A percentile compares a stretch with the other conserved stretches of the same genome.
These are phyloP conservation scores for Diaporthe helianthi DNA, from an alignment of 2,329 filamentous ascomycete species.

Conservation along the genomic window DNA sequence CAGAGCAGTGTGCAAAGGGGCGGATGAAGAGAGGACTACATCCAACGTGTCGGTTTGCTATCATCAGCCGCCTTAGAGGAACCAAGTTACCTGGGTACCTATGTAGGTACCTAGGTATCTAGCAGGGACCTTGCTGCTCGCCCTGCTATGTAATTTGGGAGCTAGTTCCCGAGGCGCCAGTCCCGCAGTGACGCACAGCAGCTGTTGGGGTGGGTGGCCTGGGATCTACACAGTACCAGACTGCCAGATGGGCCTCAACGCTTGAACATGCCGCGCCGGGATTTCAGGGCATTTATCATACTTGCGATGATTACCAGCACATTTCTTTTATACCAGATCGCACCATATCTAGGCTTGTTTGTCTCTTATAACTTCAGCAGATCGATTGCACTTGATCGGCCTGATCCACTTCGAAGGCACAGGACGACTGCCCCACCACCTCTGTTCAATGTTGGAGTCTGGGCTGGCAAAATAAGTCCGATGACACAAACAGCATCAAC, in stretches of 20 bases:
- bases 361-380: too few species aligned
- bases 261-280: constrained; percentile 22
- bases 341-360: too few species aligned
- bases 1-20: neutral
- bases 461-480: neutral
- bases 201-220: neutral
- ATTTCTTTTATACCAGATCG: neutral
- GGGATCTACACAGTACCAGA: too few species aligned
- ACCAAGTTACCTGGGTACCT: too few species aligned
- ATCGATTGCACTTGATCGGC: too few species aligned
- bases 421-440: neutral
- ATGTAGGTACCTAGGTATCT: too few species aligned
- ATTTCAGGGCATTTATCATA: constrained; percentile 3
- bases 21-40: constrained; percentile 2
- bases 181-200: constrained; percentile 26
- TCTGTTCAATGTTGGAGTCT: neutral
- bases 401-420: neutral
- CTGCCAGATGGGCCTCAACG: constrained; percentile 21
- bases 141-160: constrained; percentile 19
- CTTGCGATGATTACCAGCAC: neutral
- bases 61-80: constrained; percentile 19
- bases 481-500: neutral
- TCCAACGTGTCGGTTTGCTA: constrained; percentile 22
- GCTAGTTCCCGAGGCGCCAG: constrained; percentile 17
- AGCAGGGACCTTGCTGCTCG: constrained; percentile 7